Evolutionary conservation across 148 eudicot genomes (phyloP), one percentile per base, ranked within the genome.

Genomic region (Amaranthus palmeri): DNA sequence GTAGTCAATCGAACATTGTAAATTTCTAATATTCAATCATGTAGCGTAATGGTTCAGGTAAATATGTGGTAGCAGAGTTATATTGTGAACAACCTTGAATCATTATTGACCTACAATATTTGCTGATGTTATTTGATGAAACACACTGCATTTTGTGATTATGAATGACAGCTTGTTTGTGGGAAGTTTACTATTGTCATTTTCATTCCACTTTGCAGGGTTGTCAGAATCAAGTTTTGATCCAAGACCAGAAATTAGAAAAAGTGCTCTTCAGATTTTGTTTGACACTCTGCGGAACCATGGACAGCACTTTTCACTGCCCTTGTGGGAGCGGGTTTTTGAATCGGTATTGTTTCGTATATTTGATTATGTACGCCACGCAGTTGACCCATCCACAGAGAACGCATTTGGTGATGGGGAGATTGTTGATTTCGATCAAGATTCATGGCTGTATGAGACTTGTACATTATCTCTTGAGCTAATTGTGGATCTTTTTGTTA

Each of bases 361-460:
- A 74, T 96, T 96, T 79, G 99, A 96, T 76, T 88, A 90, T 85
- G 96, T 92, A 73, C 93, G 93, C 59, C 99, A 88, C 79, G 88
- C 93, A 50, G 82, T 87, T 75, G 99, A 96, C 78, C 90, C 97
- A 49, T 82, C 92, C 63, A 78, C 86, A 62, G 89, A 85, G 58
- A 82, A 68, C 72, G 74, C 86, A n/a, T 70, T 84, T 61, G 81
- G 60, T 66, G 84, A 84, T 54, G 79, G 79, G 68, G 87, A 86
- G 36, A 63, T 56, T 69, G 86, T 82, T 54, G 99, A 87, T 60
- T 88, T 87, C 80, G 96, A 87, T 79, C 90, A 96, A 81, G 99
- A 96, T 82, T 79, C 99, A 8, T 96, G 99, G 99, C 89, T 96
- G 41, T 96, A 92, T 67, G 99, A 88, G 86, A 96, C 99, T n/a